Percentiles rank a stretch among this genome's conserved stretches.
These are phyloP conservation scores for Phalaenopsis equestris DNA, from an alignment of 106 monocot species.

Conservation along the genomic window DNA sequence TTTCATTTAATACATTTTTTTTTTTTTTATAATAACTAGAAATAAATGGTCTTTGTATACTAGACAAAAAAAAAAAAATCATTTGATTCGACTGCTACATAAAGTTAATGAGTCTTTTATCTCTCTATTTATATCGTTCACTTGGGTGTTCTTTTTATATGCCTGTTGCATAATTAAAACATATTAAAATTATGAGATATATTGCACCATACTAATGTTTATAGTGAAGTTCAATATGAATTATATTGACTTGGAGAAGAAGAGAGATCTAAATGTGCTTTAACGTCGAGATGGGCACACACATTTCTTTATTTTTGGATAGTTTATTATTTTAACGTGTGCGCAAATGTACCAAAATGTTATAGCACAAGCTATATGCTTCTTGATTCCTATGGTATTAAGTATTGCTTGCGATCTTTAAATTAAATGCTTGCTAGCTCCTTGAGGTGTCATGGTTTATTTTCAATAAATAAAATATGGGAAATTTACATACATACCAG, in stretches of 20 bases:
- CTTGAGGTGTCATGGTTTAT: too few species aligned
- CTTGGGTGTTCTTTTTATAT: background rate
- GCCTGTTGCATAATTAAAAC: background rate
- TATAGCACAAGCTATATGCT: too few species aligned
- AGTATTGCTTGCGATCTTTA: background rate
- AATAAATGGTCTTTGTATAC: too few species aligned
- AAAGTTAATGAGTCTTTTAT: background rate
- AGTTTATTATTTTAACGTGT: background rate
- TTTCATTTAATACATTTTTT: too few species aligned
- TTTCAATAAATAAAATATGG: background rate
- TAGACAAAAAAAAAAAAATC: too few species aligned
- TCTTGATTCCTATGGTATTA: too few species aligned
- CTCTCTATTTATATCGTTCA: background rate
- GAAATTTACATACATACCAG: too few species aligned
- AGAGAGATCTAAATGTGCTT: too few species aligned
- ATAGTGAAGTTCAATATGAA: background rate
- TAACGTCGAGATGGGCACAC: background rate
- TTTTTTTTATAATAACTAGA: too few species aligned
- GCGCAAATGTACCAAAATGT: background rate
- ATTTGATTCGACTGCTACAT: too few species aligned
- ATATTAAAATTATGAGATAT: background rate
- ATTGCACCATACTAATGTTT: background rate
- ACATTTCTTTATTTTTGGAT: background rate
- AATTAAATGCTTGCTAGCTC: background rate
- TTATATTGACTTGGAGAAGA: background rate